These are phyloP conservation scores for Eimeria brunetti DNA, from an alignment of 169 alveolate genomes.

Conservation along the genomic window DNA sequence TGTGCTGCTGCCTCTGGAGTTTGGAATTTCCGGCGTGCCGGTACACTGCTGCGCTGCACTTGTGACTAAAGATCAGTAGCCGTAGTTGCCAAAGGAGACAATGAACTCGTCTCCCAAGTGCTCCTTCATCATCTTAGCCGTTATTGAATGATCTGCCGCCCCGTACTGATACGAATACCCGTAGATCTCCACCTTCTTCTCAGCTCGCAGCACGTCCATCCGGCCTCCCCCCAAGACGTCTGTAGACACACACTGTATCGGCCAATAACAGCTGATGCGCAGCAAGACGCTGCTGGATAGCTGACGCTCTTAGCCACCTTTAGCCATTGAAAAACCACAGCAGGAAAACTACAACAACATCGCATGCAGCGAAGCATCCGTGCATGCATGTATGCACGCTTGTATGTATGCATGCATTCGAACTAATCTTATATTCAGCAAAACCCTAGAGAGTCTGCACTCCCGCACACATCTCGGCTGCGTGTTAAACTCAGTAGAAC, in stretches of 20 bases:
- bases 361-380: not conserved
- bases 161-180: constrained; percentile 81
- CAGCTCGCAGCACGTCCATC: constrained; percentile 52
- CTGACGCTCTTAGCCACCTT: not conserved
- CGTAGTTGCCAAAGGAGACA: constrained; percentile 78
- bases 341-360: not conserved
- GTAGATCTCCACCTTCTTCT: constrained; percentile 69
- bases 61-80: not conserved
- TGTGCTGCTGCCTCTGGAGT: not conserved
- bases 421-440: not conserved
- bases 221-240: constrained; percentile 79
- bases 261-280: not conserved
- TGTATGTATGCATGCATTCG: not conserved
- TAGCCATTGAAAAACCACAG: not conserved
- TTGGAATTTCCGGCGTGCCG: not conserved
- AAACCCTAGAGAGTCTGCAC: not conserved
- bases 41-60: not conserved
- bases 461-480: not conserved
- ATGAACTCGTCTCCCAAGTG: constrained; percentile 65
- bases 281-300: not conserved
- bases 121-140: constrained; percentile 76
- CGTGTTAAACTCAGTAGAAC: not conserved
- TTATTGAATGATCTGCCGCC: constrained; percentile 74
- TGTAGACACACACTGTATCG: not conserved
- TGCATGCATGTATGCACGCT: not conserved